These are phyloP conservation scores for Eragrostis curvula DNA, from an alignment of 176 grass and related monocot genomes.

Conservation along the genomic window DNA sequence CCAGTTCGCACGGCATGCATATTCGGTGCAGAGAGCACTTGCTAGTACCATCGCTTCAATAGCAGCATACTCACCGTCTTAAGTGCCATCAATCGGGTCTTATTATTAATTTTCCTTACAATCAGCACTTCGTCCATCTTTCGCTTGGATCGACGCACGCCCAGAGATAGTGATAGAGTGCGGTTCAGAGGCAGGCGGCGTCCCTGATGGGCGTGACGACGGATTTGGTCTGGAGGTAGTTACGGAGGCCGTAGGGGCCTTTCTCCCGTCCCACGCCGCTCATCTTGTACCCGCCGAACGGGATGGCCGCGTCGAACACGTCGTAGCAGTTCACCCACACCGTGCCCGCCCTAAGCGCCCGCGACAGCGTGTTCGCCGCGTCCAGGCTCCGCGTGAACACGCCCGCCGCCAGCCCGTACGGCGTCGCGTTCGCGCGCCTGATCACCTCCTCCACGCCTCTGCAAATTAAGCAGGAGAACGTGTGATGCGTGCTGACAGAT, in stretches of 20 bases:
- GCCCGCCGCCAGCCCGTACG: slow-evolving; percentile 78
- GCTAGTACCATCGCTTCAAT: too few species aligned
- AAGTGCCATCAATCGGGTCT: too few species aligned
- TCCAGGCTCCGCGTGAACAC: slow-evolving; percentile 85
- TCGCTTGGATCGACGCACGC: too few species aligned
- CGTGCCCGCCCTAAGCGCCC: slow-evolving; percentile 68
- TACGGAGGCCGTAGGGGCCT: slow-evolving; percentile 75
- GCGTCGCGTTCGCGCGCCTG: slow-evolving; percentile 57
- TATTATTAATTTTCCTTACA: too few species aligned
- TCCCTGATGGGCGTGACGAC: slow-evolving; percentile 61
- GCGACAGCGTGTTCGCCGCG: slow-evolving; percentile 70
- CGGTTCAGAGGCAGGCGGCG: neutral
- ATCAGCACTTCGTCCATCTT: too few species aligned
- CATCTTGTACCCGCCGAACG: slow-evolving; percentile 95
- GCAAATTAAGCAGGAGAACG: neutral
- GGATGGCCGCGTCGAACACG: slow-evolving; percentile 87
- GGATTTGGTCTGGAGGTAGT: slow-evolving; percentile 92
- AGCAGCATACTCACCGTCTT: too few species aligned
- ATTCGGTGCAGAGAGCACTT: too few species aligned
- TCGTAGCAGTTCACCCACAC: slow-evolving; percentile 94
- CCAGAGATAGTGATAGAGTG: too few species aligned
- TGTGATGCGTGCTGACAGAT: neutral
- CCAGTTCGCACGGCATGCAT: too few species aligned
- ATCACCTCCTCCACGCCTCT: slow-evolving; percentile 82
- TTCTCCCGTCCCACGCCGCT: slow-evolving; percentile 89